A percentile compares a stretch with the other conserved stretches of the same genome.
phyloP scores from a whole-genome alignment of 2,329 filamentous ascomycete genomes.

The Penicillium polonicum region DNA sequence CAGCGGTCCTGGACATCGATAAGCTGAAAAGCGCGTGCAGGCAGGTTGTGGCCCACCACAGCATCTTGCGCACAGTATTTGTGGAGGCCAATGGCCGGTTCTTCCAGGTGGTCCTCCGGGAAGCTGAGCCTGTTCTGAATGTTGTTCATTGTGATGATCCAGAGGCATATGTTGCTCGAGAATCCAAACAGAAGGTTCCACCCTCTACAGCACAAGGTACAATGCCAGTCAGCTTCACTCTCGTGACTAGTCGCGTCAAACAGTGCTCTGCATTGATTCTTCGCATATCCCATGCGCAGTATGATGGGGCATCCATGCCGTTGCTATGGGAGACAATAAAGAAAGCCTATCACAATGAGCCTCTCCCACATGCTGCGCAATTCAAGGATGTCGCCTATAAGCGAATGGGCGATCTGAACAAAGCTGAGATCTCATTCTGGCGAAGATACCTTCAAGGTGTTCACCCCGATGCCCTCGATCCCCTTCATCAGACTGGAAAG shows the following conservation, averaged over 20 bases:
- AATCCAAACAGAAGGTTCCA: background rate
- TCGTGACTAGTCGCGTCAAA: constrained; percentile 2
- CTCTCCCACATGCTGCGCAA: constrained; percentile 1
- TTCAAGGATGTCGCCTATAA: background rate
- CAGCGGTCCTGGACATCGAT: background rate
- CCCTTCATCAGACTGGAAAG: background rate
- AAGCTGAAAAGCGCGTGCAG: background rate
- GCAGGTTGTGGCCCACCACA: constrained; percentile 1
- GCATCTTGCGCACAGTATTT: constrained; percentile 15
- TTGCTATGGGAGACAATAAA: constrained; percentile 6
- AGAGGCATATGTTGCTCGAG: background rate
- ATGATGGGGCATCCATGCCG: constrained; percentile 1
- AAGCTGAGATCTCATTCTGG: background rate
- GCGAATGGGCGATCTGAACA: background rate
- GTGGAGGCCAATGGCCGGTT: background rate
- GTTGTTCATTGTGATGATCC: constrained; percentile 8
- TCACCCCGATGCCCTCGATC: background rate
- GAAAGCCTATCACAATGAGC: background rate
- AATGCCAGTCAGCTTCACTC: background rate
- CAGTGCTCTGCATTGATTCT: background rate
- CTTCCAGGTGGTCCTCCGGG: constrained; percentile 9
- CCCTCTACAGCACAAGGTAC: background rate
- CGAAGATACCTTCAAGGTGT: background rate
- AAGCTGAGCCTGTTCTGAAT: background rate
- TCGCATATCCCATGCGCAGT: constrained; percentile 6